Percentiles rank a stretch among this genome's conserved stretches.
phyloP scores from a whole-genome alignment of 1,284 basidiomycete species.

The Trichosporon asahii region DNA sequence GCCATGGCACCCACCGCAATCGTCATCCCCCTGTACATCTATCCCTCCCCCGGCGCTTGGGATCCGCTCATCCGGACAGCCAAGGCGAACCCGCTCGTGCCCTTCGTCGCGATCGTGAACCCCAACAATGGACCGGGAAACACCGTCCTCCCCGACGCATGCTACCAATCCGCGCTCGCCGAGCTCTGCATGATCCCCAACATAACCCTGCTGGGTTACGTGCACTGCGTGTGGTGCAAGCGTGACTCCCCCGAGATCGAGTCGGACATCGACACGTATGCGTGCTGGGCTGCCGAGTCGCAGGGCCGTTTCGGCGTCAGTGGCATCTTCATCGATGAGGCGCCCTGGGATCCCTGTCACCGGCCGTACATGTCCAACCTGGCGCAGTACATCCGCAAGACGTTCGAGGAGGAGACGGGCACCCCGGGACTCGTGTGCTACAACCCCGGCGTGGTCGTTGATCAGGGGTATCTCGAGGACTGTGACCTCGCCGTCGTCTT shows the following conservation, averaged over 20 bases:
- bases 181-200: conserved; percentile 13
- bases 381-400: conserved; percentile 8
- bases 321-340: conserved; percentile 23
- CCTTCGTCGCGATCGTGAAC: conserved; percentile 19
- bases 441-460: conserved; percentile 17
- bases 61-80: conserved; percentile 11
- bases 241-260: conserved; percentile 10
- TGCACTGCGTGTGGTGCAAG: conserved; percentile 14
- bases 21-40: conserved; percentile 20
- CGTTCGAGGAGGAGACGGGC: neutral
- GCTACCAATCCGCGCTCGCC: conserved; percentile 8
- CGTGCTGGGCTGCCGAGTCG: conserved; percentile 4
- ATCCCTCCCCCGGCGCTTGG: conserved; percentile 14
- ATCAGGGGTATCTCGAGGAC: conserved; percentile 9
- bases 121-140: conserved; percentile 16
- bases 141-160: conserved; percentile 6
- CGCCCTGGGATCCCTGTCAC: conserved; percentile 9
- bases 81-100: conserved; percentile 4
- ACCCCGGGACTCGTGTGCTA: conserved; percentile 5
- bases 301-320: conserved; percentile 7
- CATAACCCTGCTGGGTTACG: conserved; percentile 18
- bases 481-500: conserved; percentile 15
- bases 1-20: conserved; percentile 12
- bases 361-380: neutral
- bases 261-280: conserved; percentile 15